A percentile compares a stretch with the other conserved stretches of the same genome.
Evolutionary conservation across 2,329 filamentous ascomycete genomes (phyloP).

Genomic region (Xylaria multiplex): DNA sequence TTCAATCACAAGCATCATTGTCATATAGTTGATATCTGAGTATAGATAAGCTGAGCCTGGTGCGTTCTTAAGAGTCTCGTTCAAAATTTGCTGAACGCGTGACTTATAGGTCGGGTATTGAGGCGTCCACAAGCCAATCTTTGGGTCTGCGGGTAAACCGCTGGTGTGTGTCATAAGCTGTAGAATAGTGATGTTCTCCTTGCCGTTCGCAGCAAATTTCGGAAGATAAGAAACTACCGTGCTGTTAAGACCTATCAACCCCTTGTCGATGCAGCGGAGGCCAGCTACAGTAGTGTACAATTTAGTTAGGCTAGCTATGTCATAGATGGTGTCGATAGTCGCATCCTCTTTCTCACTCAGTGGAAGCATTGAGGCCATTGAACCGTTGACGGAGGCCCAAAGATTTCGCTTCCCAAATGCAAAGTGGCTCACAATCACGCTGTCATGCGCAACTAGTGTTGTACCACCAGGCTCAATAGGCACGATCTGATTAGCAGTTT

Average conservation of each 20-base stretch:
- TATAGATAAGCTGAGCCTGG: constrained; percentile 27
- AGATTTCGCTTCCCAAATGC: constrained; percentile 33
- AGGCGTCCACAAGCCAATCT: constrained; percentile 27
- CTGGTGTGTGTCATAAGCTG: constrained; percentile 33
- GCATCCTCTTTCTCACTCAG: constrained; percentile 18
- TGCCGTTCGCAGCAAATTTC: constrained; percentile 23
- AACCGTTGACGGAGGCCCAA: constrained; percentile 29
- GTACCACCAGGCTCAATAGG: constrained; percentile 28
- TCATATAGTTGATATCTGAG: constrained; percentile 31
- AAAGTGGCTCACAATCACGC: constrained; percentile 32
- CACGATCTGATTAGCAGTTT: constrained; percentile 23
- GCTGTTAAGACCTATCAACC: constrained; percentile 21
- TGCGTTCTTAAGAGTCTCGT: constrained; percentile 21
- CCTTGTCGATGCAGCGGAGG: constrained; percentile 29
- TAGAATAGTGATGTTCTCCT: constrained; percentile 28
- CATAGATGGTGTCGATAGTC: constrained; percentile 31
- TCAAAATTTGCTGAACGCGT: constrained; percentile 22
- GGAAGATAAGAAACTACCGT: constrained; percentile 28
- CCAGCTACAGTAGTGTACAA: constrained; percentile 27
- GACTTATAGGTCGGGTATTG: constrained; percentile 31
- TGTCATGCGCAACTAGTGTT: constrained; percentile 25
- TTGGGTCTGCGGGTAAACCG: constrained; percentile 26
- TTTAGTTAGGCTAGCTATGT: constrained; percentile 31
- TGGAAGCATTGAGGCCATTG: constrained; percentile 21
- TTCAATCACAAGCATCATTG: constrained; percentile 32